Evolutionary conservation across 495 filamentous ascomycete species (phyloP), one percentile per base, ranked within the genome.

Genomic region (Glonium stellatum): DNA sequence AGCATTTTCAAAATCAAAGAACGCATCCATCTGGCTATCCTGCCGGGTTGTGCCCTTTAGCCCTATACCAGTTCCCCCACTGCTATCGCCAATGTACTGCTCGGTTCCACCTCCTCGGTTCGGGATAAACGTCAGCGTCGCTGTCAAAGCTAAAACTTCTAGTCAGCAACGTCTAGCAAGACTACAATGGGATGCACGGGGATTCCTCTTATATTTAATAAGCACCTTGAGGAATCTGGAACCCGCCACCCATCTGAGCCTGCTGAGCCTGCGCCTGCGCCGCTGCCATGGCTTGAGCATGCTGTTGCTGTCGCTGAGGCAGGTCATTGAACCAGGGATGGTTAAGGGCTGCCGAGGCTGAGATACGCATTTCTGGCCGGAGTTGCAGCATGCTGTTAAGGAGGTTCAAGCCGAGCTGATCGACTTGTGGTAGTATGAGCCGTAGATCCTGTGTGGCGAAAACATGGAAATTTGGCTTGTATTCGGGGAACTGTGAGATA

Each of bases 371-470:
- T 70, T 98, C 93, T 5, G 93, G 93, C 39, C 93, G 82, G 36
- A 97, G 76, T 67, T 97, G 92, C 36, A 98, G 80, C 93, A 97
- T 96, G 23, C 86, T 79, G 65, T 84, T 84, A 58, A 98, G 75
- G 35, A 98, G 76, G 68, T 96, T 89, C 70, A 98, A 80, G 1
- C 92, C 93, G 41, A 87, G 66, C 5, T 81, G 82, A 65, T 98
- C 93, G 64, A 98, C 88, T 70, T 95, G 89, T 0, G 91, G 92
- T 25, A 98, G 75, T 60, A 97, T 93, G 52, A 83, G 78, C 19
- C 86, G 76, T 39, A 97, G 77, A 66, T 93, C 88, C 72, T 96
- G 92, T 3, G 95, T 97, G n/a, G 90, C 87, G 69, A 90, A 98
- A 69, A 96, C 86, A 63, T 92, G 92, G 78, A 92, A 95, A 53